phyloP scores from a whole-genome alignment of 805 yeast species.

The Hanseniaspora meyeri region DNA sequence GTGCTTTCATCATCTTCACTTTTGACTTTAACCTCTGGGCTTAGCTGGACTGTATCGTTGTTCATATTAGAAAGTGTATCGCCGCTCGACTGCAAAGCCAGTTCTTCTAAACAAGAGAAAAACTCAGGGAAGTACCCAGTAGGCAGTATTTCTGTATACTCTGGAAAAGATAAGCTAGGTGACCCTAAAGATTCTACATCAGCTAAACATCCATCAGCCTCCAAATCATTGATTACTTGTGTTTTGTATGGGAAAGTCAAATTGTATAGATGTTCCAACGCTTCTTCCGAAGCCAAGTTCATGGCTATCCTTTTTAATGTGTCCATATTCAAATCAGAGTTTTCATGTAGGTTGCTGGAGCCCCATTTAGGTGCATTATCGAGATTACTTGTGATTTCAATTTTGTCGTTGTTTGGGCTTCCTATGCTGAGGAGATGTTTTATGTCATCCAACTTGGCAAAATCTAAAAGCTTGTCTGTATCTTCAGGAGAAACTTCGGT shows the following conservation, averaged over 20 bases:
- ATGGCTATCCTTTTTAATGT: neutral
- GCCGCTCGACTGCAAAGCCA: neutral
- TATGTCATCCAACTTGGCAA: neutral
- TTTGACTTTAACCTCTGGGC: neutral
- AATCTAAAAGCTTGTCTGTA: neutral
- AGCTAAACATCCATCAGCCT: neutral
- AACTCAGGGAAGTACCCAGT: neutral
- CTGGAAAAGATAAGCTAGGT: neutral
- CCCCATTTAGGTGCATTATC: neutral
- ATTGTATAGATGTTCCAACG: neutral
- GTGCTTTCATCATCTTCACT: neutral
- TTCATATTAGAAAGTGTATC: neutral
- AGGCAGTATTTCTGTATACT: neutral
- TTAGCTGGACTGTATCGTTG: neutral
- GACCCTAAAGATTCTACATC: slow-evolving; percentile 5
- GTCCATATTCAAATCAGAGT: neutral
- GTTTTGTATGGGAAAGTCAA: neutral
- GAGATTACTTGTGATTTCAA: neutral
- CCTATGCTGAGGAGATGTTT: neutral
- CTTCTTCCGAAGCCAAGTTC: neutral
- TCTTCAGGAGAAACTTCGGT: neutral
- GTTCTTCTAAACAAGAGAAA: neutral
- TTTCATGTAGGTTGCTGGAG: neutral
- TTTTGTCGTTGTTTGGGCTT: neutral
- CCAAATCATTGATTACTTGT: neutral